Base-by-base conservation (phyloP, 2,329 filamentous ascomycete genomes). In the Fusarium liriodendri region DNA sequence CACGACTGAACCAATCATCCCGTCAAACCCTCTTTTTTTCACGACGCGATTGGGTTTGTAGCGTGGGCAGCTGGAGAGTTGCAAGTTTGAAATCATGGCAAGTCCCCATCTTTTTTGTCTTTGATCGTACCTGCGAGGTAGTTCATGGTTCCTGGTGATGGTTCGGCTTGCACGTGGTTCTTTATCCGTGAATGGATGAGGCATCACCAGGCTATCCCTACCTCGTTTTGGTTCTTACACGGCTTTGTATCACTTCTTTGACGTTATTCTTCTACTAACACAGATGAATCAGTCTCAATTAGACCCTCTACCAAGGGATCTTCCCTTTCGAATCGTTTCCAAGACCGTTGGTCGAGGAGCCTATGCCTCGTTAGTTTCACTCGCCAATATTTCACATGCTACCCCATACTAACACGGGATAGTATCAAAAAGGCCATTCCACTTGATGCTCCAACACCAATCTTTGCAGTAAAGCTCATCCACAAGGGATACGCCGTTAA, bases 401-500 rank as follows among this genome's bases (percentile, higher is more conserved):
- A 61, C 69, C 45, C 57, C 32, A 40, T 38, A 66, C 52, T 66
- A 33, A 77, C 65, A 50, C 35, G 20, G 9, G 11, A 47, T 82
- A 96, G 95, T 69, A 97, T 98, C 80, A 98, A 97, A 81, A 98
- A 98, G 85, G 97, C 96, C 33, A 90, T 93, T 55, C 96, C 96
- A 9, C 85, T 92, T 27, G 88, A 93, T 74, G 83, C 88, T 1
- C 85, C 89, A 29, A 89, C 86, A 29, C 96, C 96, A 33, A 87
- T 99, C 67, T 98, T 99, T 82, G 97, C 97, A 16, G 95, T 99
- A 83, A 99, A 99, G 83, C 94, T 99, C 84, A 98, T 99, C 81
- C 96, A 99, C 86, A 99, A 99, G 85, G 93, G 94, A 74, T 97
- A 98, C 83, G 97, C 97, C 67, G 90, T 94, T 77, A 93, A 93